phyloP scores from a whole-genome alignment of 257 asterid species.

The Capsicum rhomboideum region DNA sequence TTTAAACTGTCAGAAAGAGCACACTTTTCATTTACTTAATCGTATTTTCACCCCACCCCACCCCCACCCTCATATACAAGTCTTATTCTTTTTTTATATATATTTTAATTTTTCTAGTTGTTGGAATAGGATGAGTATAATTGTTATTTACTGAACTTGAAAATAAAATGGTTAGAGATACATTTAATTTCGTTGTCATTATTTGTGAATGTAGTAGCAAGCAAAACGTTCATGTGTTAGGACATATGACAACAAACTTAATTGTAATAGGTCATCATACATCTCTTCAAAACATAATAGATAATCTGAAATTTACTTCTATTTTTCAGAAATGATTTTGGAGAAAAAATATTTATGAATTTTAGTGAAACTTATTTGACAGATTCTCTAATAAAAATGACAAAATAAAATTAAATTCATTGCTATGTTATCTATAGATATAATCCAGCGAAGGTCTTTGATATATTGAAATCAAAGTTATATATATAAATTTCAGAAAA shows the following conservation, averaged over 20 bases:
- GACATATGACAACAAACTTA: neutral
- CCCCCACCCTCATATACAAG: neutral
- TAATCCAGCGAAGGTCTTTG: no score
- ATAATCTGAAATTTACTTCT: neutral
- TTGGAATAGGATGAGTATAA: no score
- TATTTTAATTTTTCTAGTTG: no score
- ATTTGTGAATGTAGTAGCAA: neutral
- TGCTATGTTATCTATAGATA: neutral
- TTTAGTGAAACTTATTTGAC: neutral
- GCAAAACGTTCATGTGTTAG: neutral
- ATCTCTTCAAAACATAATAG: neutral
- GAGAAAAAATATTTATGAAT: neutral
- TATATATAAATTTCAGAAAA: no score
- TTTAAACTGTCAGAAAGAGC: neutral
- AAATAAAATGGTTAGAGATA: neutral
- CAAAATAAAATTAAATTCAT: no score
- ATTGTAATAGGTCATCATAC: neutral
- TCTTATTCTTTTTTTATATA: neutral
- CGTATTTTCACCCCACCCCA: neutral
- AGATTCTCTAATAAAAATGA: neutral
- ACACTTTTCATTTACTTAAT: neutral
- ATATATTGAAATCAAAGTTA: no score
- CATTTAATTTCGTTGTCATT: neutral
- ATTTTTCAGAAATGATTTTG: neutral
- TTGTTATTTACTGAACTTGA: no score